Percentiles rank a stretch among this genome's conserved stretches.
Conservation (phyloP, 169 alveolate species). For the Babesia bigemina region DNA sequence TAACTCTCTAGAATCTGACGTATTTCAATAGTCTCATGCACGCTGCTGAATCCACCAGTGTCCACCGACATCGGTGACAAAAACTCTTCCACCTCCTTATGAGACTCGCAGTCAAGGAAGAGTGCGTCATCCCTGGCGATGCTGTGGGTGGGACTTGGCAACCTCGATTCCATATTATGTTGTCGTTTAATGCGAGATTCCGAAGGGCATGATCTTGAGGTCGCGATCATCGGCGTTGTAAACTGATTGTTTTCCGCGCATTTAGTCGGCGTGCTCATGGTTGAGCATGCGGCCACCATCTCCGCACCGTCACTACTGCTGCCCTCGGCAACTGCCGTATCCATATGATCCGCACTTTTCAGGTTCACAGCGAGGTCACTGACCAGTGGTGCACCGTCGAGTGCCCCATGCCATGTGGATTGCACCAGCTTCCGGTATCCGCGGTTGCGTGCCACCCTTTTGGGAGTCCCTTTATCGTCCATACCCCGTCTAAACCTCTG, state of each 20-base stretch:
- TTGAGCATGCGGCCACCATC: neutral
- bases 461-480: neutral
- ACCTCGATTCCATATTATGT: neutral
- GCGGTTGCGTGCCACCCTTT: neutral
- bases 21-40: too few species aligned
- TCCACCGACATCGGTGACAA: neutral
- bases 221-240: neutral
- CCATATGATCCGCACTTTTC: neutral
- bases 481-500: too few species aligned
- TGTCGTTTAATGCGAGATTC: neutral
- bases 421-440: neutral
- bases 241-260: neutral
- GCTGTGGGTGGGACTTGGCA: conserved; percentile 10
- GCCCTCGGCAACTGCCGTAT: neutral
- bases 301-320: neutral
- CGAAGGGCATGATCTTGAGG: neutral
- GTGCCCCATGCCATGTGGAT: neutral
- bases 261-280: neutral
- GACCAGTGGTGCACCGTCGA: neutral
- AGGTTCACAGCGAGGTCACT: conserved; percentile 1
- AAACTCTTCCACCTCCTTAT: neutral
- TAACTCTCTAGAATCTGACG: neutral
- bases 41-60: neutral
- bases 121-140: neutral
- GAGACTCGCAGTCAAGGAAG: neutral